Evolutionary conservation across 148 eudicot genomes (phyloP).

Genomic region (Fagopyrum homotropicum): DNA sequence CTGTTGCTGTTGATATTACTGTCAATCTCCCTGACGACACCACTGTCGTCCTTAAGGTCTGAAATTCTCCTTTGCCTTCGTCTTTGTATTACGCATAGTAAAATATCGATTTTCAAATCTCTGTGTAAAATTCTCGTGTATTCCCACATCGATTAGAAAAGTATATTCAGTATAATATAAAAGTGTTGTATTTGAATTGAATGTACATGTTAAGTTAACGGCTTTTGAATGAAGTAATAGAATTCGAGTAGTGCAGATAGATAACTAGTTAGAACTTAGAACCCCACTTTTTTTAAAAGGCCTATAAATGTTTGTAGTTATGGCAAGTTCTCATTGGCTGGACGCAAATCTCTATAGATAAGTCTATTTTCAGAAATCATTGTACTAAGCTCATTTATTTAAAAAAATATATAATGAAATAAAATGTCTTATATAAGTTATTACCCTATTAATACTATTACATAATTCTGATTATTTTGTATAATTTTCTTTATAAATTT

Average conservation of each 20-base stretch:
- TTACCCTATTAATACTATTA: not conserved
- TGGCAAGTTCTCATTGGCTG: slow-evolving; percentile 3
- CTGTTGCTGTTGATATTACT: slow-evolving; percentile 67
- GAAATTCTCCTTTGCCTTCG: not conserved
- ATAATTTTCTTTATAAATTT: too few relatives aligned
- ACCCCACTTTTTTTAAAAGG: slow-evolving; percentile 3
- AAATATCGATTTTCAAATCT: too few relatives aligned
- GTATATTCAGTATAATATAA: too few relatives aligned
- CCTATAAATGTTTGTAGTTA: not conserved
- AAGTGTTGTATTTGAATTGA: too few relatives aligned
- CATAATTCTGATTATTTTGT: not conserved
- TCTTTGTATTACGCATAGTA: not conserved
- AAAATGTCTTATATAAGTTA: not conserved
- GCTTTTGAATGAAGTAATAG: too few relatives aligned
- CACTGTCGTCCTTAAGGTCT: slow-evolving; percentile 70
- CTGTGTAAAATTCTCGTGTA: too few relatives aligned
- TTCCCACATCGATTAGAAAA: too few relatives aligned
- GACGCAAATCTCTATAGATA: slow-evolving; percentile 8
- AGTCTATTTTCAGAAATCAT: not conserved
- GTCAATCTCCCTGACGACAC: slow-evolving; percentile 85
- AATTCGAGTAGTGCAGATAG: too few relatives aligned
- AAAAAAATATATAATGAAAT: too few relatives aligned
- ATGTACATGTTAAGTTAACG: too few relatives aligned
- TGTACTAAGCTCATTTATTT: not conserved
- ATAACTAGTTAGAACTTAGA: not conserved